Evolutionary conservation across 257 asterid genomes (phyloP).

Genomic region (Jasminum sambac): DNA sequence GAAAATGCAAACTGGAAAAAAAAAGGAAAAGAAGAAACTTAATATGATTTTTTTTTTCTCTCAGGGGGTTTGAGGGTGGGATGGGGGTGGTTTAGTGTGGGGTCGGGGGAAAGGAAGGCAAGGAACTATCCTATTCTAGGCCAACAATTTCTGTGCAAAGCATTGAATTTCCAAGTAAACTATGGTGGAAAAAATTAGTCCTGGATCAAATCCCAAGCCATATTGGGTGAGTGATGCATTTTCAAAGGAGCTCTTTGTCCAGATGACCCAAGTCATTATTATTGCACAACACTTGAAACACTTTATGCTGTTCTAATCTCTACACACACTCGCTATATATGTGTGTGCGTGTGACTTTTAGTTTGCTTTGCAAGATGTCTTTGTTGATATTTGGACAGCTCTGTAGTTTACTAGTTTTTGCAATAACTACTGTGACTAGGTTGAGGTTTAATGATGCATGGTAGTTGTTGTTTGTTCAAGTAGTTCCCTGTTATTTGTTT

Average conservation of each 20-base stretch:
- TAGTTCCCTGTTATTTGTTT: not conserved
- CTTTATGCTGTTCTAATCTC: too few relatives aligned
- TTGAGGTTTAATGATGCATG: constrained; percentile 10
- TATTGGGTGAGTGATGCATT: not conserved
- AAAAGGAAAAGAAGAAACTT: too few relatives aligned
- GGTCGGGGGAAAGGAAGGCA: too few relatives aligned
- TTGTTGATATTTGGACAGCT: not conserved
- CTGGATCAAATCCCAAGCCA: not conserved
- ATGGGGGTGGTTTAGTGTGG: too few relatives aligned
- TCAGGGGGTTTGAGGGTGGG: too few relatives aligned
- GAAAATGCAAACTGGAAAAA: too few relatives aligned
- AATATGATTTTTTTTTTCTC: too few relatives aligned
- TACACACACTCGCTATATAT: too few relatives aligned
- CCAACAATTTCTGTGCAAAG: not conserved
- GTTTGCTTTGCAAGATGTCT: not conserved
- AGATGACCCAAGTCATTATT: not conserved
- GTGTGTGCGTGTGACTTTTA: not conserved
- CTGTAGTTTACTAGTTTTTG: not conserved
- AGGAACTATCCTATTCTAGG: too few relatives aligned
- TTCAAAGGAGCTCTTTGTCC: not conserved
- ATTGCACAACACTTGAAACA: not conserved
- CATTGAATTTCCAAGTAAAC: not conserved
- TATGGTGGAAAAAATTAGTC: not conserved
- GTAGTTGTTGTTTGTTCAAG: not conserved
- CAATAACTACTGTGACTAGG: not conserved